A percentile compares a stretch with the other conserved stretches of the same genome.
phyloP scores from a whole-genome alignment of 371 early-diverging fungal species.

The Basidiobolus meristosporus region DNA sequence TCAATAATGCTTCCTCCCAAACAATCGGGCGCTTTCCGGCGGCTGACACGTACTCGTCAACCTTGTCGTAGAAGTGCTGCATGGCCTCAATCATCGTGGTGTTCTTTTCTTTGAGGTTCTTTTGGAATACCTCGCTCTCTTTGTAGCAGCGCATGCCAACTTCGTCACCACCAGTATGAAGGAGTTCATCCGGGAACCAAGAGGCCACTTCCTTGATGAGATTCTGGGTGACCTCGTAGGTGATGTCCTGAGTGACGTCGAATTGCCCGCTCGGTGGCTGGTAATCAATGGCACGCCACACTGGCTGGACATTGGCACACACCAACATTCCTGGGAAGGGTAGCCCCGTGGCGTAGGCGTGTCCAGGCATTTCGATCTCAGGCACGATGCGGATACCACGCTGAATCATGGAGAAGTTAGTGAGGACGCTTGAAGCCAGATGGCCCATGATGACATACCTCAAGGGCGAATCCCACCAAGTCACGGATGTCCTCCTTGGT shows the following conservation, averaged over 20 bases:
- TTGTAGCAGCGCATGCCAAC: slow-evolving; percentile 46
- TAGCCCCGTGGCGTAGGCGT: slow-evolving; percentile 22
- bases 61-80: slow-evolving; percentile 7
- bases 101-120: slow-evolving; percentile 9
- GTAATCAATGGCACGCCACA: slow-evolving; percentile 18
- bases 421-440: too few species aligned
- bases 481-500: slow-evolving; percentile 28
- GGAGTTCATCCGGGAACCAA: slow-evolving; percentile 39
- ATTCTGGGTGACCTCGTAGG: slow-evolving; percentile 30
- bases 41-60: slow-evolving; percentile 8
- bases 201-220: slow-evolving; percentile 33
- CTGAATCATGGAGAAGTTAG: slow-evolving; percentile 1
- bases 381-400: slow-evolving; percentile 61
- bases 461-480: slow-evolving; percentile 35
- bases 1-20: slow-evolving; percentile 31
- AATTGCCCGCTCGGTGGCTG: slow-evolving; percentile 61
- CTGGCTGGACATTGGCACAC: slow-evolving; percentile 17
- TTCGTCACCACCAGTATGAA: slow-evolving; percentile 69
- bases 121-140: slow-evolving; percentile 10
- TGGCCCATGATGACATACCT: too few species aligned
- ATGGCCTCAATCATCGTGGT: slow-evolving; percentile 8
- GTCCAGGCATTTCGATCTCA: slow-evolving; percentile 68
- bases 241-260: slow-evolving; percentile 28
- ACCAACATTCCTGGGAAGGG: slow-evolving; percentile 16
- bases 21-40: slow-evolving; percentile 21